phyloP scores from a whole-genome alignment of 306 rosid species.

The Prunus campanulata region DNA sequence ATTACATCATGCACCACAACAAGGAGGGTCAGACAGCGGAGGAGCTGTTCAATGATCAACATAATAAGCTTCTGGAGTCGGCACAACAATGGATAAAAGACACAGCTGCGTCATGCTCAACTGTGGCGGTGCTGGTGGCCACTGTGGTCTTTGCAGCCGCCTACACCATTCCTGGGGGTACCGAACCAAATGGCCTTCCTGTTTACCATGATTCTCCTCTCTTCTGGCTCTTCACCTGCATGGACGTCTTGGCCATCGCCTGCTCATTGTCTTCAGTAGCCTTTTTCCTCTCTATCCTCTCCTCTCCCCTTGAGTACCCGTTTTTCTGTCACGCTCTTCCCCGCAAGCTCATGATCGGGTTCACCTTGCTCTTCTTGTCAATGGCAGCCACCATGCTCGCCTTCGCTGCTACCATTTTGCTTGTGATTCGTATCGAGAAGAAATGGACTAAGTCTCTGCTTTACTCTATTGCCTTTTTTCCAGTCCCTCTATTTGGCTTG shows the following conservation, averaged over 20 bases:
- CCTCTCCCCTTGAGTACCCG: slow-evolving; percentile 28
- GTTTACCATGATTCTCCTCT: not conserved
- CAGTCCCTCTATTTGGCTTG: not conserved
- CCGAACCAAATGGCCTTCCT: not conserved
- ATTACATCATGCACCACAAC: slow-evolving; percentile 4
- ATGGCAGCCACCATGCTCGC: slow-evolving; percentile 35
- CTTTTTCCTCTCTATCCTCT: slow-evolving; percentile 40
- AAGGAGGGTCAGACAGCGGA: not conserved
- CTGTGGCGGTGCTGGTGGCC: slow-evolving; percentile 25
- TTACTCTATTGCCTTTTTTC: slow-evolving; percentile 28
- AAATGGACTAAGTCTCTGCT: slow-evolving; percentile 16
- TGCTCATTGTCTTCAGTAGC: slow-evolving; percentile 35
- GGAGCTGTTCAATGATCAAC: slow-evolving; percentile 7
- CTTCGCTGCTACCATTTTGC: slow-evolving; percentile 32
- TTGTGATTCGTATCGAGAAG: slow-evolving; percentile 7
- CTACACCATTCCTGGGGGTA: slow-evolving; percentile 26
- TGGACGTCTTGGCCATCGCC: slow-evolving; percentile 33
- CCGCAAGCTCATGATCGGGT: slow-evolving; percentile 22
- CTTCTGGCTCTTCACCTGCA: slow-evolving; percentile 33
- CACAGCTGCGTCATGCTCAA: slow-evolving; percentile 35
- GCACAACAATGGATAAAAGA: slow-evolving; percentile 32
- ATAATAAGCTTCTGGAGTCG: not conserved
- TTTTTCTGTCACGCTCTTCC: slow-evolving; percentile 25
- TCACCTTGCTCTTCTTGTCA: slow-evolving; percentile 27
- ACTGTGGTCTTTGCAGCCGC: slow-evolving; percentile 37